Evolutionary conservation across 495 filamentous ascomycete species (phyloP).

Genomic region (Podospora tetraspora): DNA sequence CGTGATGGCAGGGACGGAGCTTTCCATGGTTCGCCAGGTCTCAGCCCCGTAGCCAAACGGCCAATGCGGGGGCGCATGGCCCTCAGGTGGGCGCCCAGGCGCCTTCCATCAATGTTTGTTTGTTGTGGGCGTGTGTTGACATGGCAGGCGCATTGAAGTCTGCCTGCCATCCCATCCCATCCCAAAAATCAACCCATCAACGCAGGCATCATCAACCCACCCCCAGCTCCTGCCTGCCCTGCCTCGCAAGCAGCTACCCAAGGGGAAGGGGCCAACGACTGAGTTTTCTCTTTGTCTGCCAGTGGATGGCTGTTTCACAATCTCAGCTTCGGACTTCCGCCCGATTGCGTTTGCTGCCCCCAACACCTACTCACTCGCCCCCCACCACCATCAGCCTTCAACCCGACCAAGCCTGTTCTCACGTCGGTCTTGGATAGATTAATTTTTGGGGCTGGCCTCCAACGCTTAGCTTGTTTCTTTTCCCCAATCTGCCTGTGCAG

Average conservation of each 20-base stretch:
- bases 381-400: constrained; percentile 15
- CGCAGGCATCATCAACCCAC: not conserved
- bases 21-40: not conserved
- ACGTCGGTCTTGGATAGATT: constrained; percentile 29
- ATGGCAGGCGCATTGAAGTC: not conserved
- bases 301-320: not conserved
- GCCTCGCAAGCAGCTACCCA: not conserved
- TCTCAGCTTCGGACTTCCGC: not conserved
- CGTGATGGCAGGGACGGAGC: not conserved
- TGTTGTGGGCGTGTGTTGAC: not conserved
- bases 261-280: not conserved
- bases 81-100: not conserved
- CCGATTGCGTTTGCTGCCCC: not conserved
- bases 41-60: not conserved
- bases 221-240: not conserved
- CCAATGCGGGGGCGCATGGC: not conserved
- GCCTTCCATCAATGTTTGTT: not conserved
- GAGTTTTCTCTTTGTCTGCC: not conserved
- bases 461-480: constrained; percentile 10
- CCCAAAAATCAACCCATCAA: not conserved
- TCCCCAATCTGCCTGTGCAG: not conserved
- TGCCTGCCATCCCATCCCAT: not conserved
- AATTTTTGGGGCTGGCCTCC: constrained; percentile 17
- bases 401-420: constrained; percentile 25
- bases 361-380: constrained; percentile 5